These are phyloP conservation scores for Podochytrium sp. DNA, from an alignment of 192 early-diverging fungal species.

Conservation along the genomic window DNA sequence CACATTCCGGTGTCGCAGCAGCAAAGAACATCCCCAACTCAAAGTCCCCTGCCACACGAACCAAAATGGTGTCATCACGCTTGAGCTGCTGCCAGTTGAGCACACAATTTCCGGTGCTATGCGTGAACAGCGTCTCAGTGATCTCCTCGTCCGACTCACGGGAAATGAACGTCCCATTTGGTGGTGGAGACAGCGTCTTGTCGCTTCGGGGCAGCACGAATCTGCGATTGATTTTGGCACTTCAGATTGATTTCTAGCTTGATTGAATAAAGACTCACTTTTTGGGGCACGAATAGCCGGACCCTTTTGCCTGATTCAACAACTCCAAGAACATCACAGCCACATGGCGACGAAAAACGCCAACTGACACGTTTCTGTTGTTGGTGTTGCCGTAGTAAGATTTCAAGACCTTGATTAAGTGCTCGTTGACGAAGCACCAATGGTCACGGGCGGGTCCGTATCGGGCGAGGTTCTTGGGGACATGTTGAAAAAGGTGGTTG, in stretches of 20 bases:
- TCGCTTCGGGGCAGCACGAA: neutral
- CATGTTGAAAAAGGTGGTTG: neutral
- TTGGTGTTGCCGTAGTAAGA: neutral
- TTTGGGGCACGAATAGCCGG: neutral
- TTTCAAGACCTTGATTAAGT: neutral
- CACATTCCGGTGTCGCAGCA: neutral
- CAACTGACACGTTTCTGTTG: neutral
- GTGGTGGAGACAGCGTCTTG: neutral
- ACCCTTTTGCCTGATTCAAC: neutral
- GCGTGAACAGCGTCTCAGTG: neutral
- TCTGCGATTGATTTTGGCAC: neutral
- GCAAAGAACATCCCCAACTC: neutral
- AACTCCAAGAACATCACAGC: constrained; percentile 1
- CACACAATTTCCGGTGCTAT: neutral
- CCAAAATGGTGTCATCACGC: neutral
- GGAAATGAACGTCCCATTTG: neutral
- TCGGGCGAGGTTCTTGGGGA: neutral
- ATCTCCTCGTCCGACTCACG: neutral
- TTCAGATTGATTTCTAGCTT: neutral
- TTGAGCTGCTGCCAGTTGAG: neutral
- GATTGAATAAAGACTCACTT: neutral
- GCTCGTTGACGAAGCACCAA: constrained; percentile 12
- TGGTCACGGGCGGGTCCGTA: neutral
- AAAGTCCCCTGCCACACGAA: neutral
- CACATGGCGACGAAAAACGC: neutral